Evolutionary conservation across 2,329 filamentous ascomycete genomes (phyloP).

Genomic region (Aspergillus sp.): DNA sequence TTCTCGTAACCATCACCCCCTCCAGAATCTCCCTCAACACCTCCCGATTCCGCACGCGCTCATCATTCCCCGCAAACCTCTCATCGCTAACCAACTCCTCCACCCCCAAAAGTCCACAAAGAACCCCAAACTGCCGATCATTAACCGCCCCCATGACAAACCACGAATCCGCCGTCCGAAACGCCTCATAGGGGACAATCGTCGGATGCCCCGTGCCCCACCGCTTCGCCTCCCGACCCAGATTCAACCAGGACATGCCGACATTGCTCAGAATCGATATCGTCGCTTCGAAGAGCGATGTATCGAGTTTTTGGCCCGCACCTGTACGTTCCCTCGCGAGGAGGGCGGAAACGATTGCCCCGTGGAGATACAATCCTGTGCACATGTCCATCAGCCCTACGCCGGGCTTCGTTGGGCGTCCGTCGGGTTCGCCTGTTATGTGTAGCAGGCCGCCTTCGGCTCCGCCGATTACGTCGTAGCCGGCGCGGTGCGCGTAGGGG

Average conservation of each 20-base stretch:
- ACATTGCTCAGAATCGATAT: conserved; percentile 50
- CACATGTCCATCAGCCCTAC: conserved; percentile 51
- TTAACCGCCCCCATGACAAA: conserved; percentile 75
- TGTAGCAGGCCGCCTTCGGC: conserved; percentile 52
- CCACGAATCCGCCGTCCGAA: conserved; percentile 72
- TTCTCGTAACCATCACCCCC: conserved; percentile 38
- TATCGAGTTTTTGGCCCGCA: conserved; percentile 49
- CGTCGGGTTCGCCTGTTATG: conserved; percentile 48
- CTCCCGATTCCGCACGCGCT: conserved; percentile 59
- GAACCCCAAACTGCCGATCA: conserved; percentile 68
- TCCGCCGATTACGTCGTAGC: conserved; percentile 53
- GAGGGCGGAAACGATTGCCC: conserved; percentile 50
- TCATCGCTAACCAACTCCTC: conserved; percentile 65
- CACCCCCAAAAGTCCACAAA: conserved; percentile 64
- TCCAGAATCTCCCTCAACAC: conserved; percentile 44
- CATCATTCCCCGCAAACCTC: conserved; percentile 65
- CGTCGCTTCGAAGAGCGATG: conserved; percentile 51
- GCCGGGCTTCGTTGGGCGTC: conserved; percentile 48
- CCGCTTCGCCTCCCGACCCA: conserved; percentile 46
- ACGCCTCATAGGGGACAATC: conserved; percentile 54
- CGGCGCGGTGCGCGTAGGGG: conserved; percentile 48
- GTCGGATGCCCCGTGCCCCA: conserved; percentile 54
- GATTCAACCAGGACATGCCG: conserved; percentile 46
- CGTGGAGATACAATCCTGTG: conserved; percentile 52
- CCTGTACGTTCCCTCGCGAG: conserved; percentile 44